phyloP scores from a whole-genome alignment of 306 rosid genomes.

The Biancaea sappan region DNA sequence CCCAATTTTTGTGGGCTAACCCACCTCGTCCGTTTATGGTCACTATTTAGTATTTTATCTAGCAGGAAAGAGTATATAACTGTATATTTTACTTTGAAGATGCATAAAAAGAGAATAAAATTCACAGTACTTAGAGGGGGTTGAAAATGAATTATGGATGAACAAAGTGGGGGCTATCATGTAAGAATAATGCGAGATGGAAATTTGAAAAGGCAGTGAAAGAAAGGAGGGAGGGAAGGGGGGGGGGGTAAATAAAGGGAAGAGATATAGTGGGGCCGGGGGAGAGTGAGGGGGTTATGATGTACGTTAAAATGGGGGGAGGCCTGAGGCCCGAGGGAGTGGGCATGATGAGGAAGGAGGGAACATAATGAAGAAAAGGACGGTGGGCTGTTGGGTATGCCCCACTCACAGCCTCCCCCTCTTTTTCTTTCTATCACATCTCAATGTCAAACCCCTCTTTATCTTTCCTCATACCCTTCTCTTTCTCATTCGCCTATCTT shows the following conservation, averaged over 20 bases:
- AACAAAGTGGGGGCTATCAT: background rate
- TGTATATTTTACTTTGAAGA: too few species aligned
- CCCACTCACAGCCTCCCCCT: conserved; percentile 26
- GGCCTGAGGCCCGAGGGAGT: conserved; percentile 32
- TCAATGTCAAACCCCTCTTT: background rate
- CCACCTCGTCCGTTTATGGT: background rate
- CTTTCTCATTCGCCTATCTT: background rate
- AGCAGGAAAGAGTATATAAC: too few species aligned
- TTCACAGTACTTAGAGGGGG: too few species aligned
- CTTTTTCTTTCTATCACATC: background rate
- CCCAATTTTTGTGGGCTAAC: background rate
- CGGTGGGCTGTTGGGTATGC: conserved; percentile 28
- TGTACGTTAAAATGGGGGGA: conserved; percentile 35
- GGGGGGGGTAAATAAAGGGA: background rate
- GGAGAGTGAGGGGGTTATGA: conserved; percentile 33
- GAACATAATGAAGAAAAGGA: conserved; percentile 42
- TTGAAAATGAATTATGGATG: background rate
- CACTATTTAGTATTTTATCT: background rate
- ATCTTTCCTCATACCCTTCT: background rate
- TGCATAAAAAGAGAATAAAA: too few species aligned
- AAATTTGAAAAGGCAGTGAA: background rate
- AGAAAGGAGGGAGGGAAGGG: too few species aligned
- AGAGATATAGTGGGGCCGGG: conserved; percentile 4
- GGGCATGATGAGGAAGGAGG: conserved; percentile 41
- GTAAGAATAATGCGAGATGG: background rate